Conservation (phyloP, 2,329 filamentous ascomycete genomes). For the Phialophora expanda region DNA sequence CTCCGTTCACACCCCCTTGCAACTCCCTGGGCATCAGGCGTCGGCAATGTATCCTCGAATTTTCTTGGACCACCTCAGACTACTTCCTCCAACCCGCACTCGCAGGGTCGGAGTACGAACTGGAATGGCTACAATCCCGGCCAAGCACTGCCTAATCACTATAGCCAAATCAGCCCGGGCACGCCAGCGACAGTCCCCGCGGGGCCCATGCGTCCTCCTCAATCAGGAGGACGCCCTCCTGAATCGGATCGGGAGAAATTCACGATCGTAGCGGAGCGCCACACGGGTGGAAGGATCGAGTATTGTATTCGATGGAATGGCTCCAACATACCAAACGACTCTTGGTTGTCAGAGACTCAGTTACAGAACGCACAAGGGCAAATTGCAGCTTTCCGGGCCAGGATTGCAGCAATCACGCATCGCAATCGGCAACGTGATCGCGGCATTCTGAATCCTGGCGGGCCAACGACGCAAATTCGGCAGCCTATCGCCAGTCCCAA, state of each 20-base stretch:
- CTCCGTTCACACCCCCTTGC: background rate
- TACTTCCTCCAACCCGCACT: background rate
- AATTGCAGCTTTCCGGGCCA: background rate
- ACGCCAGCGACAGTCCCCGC: background rate
- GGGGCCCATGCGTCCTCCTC: background rate
- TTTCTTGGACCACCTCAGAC: background rate
- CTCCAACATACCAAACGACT: background rate
- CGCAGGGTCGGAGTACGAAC: background rate
- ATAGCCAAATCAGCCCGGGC: background rate
- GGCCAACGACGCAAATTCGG: background rate
- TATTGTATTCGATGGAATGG: background rate
- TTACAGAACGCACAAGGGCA: background rate
- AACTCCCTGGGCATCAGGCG: background rate
- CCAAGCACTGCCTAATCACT: background rate
- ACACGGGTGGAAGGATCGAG: background rate
- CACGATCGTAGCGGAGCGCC: background rate
- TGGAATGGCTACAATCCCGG: background rate
- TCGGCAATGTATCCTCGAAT: background rate
- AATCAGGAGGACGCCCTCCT: background rate
- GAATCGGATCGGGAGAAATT: background rate
- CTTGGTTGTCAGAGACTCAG: background rate
- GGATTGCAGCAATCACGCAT: background rate
- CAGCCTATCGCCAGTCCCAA: background rate
- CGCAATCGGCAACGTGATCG: background rate
- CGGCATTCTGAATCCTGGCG: background rate